Conservation (phyloP, 805 yeast species). For the Metschnikowia lochheadii region DNA sequence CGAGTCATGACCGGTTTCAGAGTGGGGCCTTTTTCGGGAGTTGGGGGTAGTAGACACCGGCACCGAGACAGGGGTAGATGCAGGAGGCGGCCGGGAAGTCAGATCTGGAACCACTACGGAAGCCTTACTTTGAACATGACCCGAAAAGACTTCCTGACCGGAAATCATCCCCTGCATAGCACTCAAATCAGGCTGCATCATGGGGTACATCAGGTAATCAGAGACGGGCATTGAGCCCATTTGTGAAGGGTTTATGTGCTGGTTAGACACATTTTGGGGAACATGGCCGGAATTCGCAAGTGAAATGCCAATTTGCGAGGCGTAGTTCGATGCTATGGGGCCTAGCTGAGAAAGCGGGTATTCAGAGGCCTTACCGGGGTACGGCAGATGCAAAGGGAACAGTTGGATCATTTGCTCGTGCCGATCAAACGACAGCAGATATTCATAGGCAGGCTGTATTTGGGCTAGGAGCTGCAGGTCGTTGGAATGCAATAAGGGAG, state of each 20-base stretch:
- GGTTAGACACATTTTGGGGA: background rate
- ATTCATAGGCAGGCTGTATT: background rate
- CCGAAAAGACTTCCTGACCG: slow-evolving; percentile 2
- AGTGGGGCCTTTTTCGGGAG: slow-evolving; percentile 4
- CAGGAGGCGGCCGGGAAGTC: background rate
- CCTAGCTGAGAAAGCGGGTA: background rate
- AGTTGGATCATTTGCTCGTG: slow-evolving; percentile 1
- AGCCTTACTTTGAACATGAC: background rate
- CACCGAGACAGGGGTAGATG: background rate
- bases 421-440: background rate
- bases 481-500: slow-evolving; percentile 3
- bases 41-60: background rate
- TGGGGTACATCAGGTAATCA: background rate
- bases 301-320: background rate
- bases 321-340: background rate
- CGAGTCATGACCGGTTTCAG: slow-evolving; percentile 7
- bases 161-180: slow-evolving; percentile 3
- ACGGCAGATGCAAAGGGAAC: slow-evolving; percentile 4
- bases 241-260: background rate
- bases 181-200: slow-evolving; percentile 1
- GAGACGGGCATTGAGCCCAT: background rate
- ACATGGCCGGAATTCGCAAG: background rate
- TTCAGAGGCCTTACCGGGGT: background rate
- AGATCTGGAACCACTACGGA: background rate
- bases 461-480: background rate